Conservation (phyloP, 225 moss, liverwort and hornwort genomes). For the Takakia lepidozioides region DNA sequence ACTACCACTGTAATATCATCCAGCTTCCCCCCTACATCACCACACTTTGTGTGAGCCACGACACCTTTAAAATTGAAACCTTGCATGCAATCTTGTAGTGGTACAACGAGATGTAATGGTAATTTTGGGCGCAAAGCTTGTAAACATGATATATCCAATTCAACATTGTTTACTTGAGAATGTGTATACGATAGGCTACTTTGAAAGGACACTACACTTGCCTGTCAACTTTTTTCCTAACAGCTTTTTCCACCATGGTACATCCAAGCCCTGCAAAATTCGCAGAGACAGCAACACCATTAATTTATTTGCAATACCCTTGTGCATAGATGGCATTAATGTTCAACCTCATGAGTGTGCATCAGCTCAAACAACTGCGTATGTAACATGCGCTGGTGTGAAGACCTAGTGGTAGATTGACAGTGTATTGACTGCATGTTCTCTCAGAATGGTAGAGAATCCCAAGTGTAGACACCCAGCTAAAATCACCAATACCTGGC, state of each 20-base stretch:
- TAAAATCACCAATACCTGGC: too few relatives aligned
- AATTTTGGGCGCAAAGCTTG: background rate
- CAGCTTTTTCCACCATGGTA: conserved; percentile 71
- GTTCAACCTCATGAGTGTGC: too few relatives aligned
- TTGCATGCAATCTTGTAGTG: background rate
- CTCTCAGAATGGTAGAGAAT: too few relatives aligned
- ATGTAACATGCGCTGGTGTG: too few relatives aligned
- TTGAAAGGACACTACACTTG: conserved; percentile 10
- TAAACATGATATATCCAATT: too few relatives aligned
- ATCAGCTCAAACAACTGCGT: too few relatives aligned
- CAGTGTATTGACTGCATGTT: background rate
- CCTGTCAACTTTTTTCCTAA: conserved; percentile 67
- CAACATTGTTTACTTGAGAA: background rate
- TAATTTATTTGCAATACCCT: too few relatives aligned
- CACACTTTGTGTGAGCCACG: background rate
- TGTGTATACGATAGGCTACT: background rate
- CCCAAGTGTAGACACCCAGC: too few relatives aligned
- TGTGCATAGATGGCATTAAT: too few relatives aligned
- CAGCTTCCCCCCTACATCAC: conserved; percentile 75
- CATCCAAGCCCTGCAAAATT: conserved; percentile 55
- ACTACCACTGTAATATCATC: conserved; percentile 96
- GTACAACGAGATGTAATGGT: background rate
- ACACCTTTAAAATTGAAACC: background rate
- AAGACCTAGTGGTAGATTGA: background rate
- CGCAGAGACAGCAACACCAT: background rate